Base-by-base conservation (phyloP, 495 filamentous ascomycete species). In the Amorphotheca resinae region DNA sequence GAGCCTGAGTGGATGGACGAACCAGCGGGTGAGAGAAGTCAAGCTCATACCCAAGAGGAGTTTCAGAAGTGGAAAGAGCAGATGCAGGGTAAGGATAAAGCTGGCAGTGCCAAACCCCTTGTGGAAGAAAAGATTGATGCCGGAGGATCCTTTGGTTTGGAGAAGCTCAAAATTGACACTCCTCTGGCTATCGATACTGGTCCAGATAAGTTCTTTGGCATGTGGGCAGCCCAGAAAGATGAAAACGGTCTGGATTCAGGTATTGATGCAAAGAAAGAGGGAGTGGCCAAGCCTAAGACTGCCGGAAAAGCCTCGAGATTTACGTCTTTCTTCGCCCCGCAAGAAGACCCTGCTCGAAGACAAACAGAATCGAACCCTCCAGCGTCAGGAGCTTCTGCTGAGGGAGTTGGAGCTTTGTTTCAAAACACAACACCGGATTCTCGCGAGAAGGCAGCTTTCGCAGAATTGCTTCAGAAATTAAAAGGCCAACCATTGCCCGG, bases 61-160 rank as follows among this genome's bases (percentile, higher is more conserved):
- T 96, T 98, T 59, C 81, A 95, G 61, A 81, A 80, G 46, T 98
- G 93, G 77, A 95, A 95, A 64, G 84, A 91, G 50, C 68, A 65
- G 38, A 93, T 93, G 88, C 42, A 46, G 21, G 44, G 41, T 14
- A 49, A 49, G 31, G 52, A 55, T 17, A 94, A 89, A 59, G 77
- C 79, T 21, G 63, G 56, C 44, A 62, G 53, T 39, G 50, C 51
- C 56, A 4, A 71, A 62, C 36, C 22, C 41, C 49, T 60, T 55
- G 50, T 50, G 18, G n/a, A 17, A 1, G 21, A 39, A 17, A 47
- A 51, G 22, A 21, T 36, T 22, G 49, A 51, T 35, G 40, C 42
- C 17, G 48, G 42, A 22, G 37, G 43, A n/a, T 46, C 53, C 26
- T 54, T 56, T 26, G 65, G 65, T 26, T 20, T 51, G 3, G 65